Percentiles rank a stretch among this genome's conserved stretches.
Conservation (phyloP, 805 yeast species). For the Saccharomycopsis schoenii region DNA sequence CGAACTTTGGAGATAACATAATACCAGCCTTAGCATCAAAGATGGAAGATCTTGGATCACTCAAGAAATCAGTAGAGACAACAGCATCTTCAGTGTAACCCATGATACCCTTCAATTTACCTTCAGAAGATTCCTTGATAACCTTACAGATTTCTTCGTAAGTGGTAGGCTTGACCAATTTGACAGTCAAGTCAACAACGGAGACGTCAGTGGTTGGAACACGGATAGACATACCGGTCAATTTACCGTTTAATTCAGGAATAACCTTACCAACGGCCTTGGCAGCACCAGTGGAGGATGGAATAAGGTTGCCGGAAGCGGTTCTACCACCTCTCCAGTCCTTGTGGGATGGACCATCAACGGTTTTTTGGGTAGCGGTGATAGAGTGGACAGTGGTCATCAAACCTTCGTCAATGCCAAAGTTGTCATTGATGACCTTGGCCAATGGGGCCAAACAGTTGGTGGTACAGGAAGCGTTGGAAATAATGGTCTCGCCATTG, state of each 20-base stretch:
- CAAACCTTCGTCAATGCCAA: slow-evolving; percentile 84
- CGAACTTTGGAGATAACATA: slow-evolving; percentile 76
- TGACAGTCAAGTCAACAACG: slow-evolving; percentile 85
- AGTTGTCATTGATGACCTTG: slow-evolving; percentile 76
- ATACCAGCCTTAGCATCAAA: slow-evolving; percentile 90
- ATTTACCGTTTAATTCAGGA: slow-evolving; percentile 83
- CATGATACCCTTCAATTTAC: slow-evolving; percentile 67
- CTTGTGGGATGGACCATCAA: slow-evolving; percentile 94
- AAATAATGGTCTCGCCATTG: slow-evolving; percentile 67
- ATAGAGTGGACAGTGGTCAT: slow-evolving; percentile 96
- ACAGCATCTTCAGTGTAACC: slow-evolving; percentile 92
- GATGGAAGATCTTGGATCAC: slow-evolving; percentile 78
- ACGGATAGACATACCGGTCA: slow-evolving; percentile 90
- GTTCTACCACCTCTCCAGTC: slow-evolving; percentile 99
- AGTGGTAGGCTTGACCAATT: slow-evolving; percentile 64
- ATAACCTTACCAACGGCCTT: slow-evolving; percentile 95
- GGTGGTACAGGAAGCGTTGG: slow-evolving; percentile 94
- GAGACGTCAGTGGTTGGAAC: slow-evolving; percentile 92
- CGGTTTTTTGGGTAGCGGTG: slow-evolving; percentile 94
- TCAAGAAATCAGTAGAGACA: slow-evolving; percentile 82
- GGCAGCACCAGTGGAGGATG: slow-evolving; percentile 96
- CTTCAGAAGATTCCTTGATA: slow-evolving; percentile 68
- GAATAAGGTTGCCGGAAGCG: slow-evolving; percentile 91
- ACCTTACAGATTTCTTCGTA: slow-evolving; percentile 77
- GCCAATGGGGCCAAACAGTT: slow-evolving; percentile 94